Evolutionary conservation across 129 eudicot species (phyloP), one percentile per base, ranked within the genome.

Genomic region (Tagetes patula): DNA sequence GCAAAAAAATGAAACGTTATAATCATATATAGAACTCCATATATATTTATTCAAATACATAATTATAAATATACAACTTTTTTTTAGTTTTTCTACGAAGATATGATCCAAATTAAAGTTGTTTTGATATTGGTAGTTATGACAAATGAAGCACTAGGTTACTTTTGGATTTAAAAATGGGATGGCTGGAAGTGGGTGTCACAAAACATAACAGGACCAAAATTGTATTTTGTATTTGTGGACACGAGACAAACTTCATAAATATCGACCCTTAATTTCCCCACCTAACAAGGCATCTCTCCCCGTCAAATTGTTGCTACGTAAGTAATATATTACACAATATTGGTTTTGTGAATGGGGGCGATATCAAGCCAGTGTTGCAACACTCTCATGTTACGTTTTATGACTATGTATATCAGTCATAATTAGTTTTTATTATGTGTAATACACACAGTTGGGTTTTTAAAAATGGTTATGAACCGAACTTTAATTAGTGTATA

Each of bases 221-320:
- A 73, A 20, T 20, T 34, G 55, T 67, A 43, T 71, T 8, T 37
- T 41, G 75, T 71, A 58, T 72, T 72, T 72, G 68, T 72, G 58
- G 67, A 59, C 77, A 73, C n/a, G 77, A 60, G 59, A 73, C 77
- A 60, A 69, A 73, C 8, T 3, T 5, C 59, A 42, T 73, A 59
- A 73, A 59, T 33, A n/a, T 59, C 27, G 13, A 59, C 50, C 59
- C 27, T 20, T 20, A 20, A 42, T 60, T 50, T 73, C 56, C 69
- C 77, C 69, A 73, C 46, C 77, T 59, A 73, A 73, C 47, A 73
- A 73, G 60, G 77, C 69, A 60, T 73, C 77, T 59, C 46, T 73
- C 75, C 46, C 54, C 45, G 30, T 55, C 75, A 55, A 71, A 54
- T 71, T 72, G 45, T 72, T 72, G 68, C 67, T 41, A 58, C 55